Evolutionary conservation across 2,329 filamentous ascomycete genomes (phyloP).

Genomic region (Paramyrothecium sp.): DNA sequence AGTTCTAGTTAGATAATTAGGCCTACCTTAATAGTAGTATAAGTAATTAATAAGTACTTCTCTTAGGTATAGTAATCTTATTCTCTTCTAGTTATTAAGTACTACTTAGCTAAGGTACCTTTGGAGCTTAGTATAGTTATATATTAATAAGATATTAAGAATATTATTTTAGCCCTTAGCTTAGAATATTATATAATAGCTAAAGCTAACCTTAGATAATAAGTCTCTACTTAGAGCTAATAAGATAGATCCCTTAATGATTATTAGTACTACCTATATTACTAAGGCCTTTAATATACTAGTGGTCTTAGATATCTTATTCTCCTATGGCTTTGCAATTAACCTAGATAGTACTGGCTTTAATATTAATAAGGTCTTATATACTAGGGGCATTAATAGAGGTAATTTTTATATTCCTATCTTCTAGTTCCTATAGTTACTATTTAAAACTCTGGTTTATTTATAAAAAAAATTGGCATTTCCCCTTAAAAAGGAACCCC

Average conservation of each 20-base stretch:
- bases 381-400: slow-evolving; percentile 58
- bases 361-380: slow-evolving; percentile 60
- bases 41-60: too few relatives aligned
- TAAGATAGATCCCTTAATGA: slow-evolving; percentile 36
- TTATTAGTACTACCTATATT: slow-evolving; percentile 59
- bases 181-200: slow-evolving; percentile 77
- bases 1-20: too few relatives aligned
- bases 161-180: slow-evolving; percentile 1
- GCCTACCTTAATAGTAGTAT: too few relatives aligned
- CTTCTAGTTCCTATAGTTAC: too few relatives aligned
- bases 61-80: too few relatives aligned
- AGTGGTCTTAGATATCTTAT: slow-evolving; percentile 54
- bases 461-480: too few relatives aligned
- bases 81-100: too few relatives aligned
- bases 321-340: slow-evolving; percentile 57
- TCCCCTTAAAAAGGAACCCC: too few relatives aligned
- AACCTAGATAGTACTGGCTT: slow-evolving; percentile 62
- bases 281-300: slow-evolving; percentile 66
- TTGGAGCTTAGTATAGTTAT: too few relatives aligned
- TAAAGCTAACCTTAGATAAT: slow-evolving; percentile 34
- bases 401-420: slow-evolving; percentile 92
- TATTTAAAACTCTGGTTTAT: too few relatives aligned
- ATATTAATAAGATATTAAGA: slow-evolving; percentile 13
- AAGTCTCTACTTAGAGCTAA: slow-evolving; percentile 19
- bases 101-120: too few relatives aligned